These are phyloP conservation scores for Phytophthora citrophthora DNA, from an alignment of 352 stramenopile genomes.

Conservation along the genomic window DNA sequence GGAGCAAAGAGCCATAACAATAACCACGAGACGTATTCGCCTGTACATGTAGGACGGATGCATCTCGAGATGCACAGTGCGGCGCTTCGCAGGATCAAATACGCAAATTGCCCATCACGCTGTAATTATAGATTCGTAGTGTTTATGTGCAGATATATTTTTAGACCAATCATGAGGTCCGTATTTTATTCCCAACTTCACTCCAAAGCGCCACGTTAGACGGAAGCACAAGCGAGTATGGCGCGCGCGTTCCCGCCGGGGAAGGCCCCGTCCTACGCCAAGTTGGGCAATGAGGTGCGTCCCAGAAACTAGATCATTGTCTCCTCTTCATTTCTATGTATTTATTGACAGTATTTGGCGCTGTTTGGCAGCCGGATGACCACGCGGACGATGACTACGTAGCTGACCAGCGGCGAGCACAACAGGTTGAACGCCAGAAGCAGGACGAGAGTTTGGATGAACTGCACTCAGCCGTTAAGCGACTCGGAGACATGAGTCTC, in stretches of 20 bases:
- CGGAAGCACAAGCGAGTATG: conserved; percentile 35
- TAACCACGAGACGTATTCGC: conserved; percentile 1
- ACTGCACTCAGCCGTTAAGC: conserved; percentile 80
- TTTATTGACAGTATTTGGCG: conserved; percentile 5
- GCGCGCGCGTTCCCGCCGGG: conserved; percentile 61
- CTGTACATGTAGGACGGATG: no score
- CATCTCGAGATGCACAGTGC: conserved; percentile 21
- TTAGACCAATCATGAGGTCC: conserved; percentile 29
- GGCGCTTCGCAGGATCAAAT: conserved; percentile 14
- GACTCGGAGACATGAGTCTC: conserved; percentile 82
- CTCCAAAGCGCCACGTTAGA: conserved; percentile 4
- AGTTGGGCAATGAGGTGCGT: conserved; percentile 73
- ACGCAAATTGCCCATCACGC: conserved; percentile 17
- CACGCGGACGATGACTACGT: conserved; percentile 67
- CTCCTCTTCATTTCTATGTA: background rate
- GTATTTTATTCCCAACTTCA: conserved; percentile 9
- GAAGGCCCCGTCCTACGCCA: conserved; percentile 73
- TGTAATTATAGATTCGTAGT: background rate
- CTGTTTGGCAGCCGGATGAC: conserved; percentile 46
- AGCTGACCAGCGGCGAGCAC: conserved; percentile 48
- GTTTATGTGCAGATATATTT: conserved; percentile 28
- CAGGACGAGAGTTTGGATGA: conserved; percentile 86
- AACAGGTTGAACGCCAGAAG: conserved; percentile 81
- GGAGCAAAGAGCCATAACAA: conserved; percentile 16
- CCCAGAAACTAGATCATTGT: background rate